These are phyloP conservation scores for Claviceps fusiformis DNA, from an alignment of 2,329 filamentous ascomycete species.

Conservation along the genomic window DNA sequence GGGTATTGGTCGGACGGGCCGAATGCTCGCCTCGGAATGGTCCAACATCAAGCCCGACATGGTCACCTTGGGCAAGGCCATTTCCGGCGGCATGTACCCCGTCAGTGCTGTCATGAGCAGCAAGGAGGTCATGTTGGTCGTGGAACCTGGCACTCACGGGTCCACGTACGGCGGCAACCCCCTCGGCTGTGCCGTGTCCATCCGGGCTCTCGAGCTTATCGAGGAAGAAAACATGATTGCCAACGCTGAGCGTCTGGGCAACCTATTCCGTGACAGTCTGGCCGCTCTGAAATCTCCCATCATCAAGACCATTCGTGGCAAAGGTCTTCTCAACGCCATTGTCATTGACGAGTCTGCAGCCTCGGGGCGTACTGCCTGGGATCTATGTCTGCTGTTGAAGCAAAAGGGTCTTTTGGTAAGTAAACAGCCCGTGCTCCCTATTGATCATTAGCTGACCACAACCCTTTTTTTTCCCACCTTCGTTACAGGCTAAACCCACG, in stretches of 20 bases:
- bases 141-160: slow-evolving; percentile 93
- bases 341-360: slow-evolving; percentile 87
- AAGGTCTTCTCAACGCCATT: slow-evolving; percentile 88
- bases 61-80: slow-evolving; percentile 90
- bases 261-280: slow-evolving; percentile 70
- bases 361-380: slow-evolving; percentile 81
- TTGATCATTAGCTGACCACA: neutral
- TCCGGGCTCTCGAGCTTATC: slow-evolving; percentile 86
- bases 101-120: slow-evolving; percentile 82
- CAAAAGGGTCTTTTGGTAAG: slow-evolving; percentile 83
- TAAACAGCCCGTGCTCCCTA: neutral
- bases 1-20: slow-evolving; percentile 86
- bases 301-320: slow-evolving; percentile 73
- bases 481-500: slow-evolving; percentile 77
- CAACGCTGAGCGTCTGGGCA: slow-evolving; percentile 66
- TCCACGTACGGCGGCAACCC: slow-evolving; percentile 98
- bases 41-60: slow-evolving; percentile 89
- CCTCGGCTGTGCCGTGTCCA: slow-evolving; percentile 86
- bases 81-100: slow-evolving; percentile 98
- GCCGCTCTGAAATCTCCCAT: slow-evolving; percentile 63
- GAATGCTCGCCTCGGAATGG: slow-evolving; percentile 91
- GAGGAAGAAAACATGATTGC: slow-evolving; percentile 82
- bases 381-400: slow-evolving; percentile 91
- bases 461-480: too few species aligned
- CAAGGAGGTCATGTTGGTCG: slow-evolving; percentile 85